phyloP scores from a whole-genome alignment of 1,284 basidiomycete genomes.

The Heterobasidion occidentale region DNA sequence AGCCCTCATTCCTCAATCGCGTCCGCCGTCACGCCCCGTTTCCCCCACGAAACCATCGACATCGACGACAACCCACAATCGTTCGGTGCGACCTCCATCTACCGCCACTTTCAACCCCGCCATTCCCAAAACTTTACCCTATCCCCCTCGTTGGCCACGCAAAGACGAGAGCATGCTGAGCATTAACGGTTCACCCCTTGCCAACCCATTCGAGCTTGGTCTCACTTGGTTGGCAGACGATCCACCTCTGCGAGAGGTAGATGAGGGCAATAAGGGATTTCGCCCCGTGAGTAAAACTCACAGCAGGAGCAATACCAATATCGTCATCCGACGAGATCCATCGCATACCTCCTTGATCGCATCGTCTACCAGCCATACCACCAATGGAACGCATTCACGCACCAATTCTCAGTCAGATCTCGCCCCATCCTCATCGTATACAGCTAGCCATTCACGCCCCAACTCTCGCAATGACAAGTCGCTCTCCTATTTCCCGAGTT shows the following conservation, averaged over 20 bases:
- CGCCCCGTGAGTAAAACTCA: constrained; percentile 19
- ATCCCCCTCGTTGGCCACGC: constrained; percentile 47
- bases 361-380: constrained; percentile 12
- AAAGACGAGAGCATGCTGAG: constrained; percentile 68
- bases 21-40: constrained; percentile 29
- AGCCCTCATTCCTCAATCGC: constrained; percentile 18
- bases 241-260: constrained; percentile 19
- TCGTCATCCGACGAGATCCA: constrained; percentile 45
- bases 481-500: constrained; percentile 13
- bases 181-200: constrained; percentile 68
- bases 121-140: constrained; percentile 55
- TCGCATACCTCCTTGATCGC: constrained; percentile 29
- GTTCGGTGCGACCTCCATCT: constrained; percentile 45
- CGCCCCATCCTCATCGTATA: constrained; percentile 13
- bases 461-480: constrained; percentile 29
- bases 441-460: constrained; percentile 32
- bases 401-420: constrained; percentile 39
- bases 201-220: constrained; percentile 61
- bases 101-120: constrained; percentile 62
- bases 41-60: constrained; percentile 41
- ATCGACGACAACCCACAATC: constrained; percentile 16
- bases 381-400: constrained; percentile 31
- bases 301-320: constrained; percentile 52
- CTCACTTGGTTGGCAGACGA: constrained; percentile 38
- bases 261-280: constrained; percentile 11